A percentile compares a stretch with the other conserved stretches of the same genome.
Evolutionary conservation across 1,284 basidiomycete species (phyloP).

Genomic region (Sanghuangporus baumii): DNA sequence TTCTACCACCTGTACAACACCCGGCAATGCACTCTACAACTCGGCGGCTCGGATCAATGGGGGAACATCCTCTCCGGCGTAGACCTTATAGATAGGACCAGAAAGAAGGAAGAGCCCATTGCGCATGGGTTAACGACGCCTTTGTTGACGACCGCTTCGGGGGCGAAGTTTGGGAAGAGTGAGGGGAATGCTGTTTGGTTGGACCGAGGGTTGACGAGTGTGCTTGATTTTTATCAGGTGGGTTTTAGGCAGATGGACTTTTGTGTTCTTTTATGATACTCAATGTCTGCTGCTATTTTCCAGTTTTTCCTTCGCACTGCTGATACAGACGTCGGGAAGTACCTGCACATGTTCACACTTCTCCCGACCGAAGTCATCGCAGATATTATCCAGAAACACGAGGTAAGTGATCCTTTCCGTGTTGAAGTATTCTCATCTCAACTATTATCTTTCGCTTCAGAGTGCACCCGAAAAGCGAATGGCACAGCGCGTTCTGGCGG

Average conservation of each 20-base stretch:
- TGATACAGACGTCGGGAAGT: conserved; percentile 80
- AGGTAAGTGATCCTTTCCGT: conserved; percentile 33
- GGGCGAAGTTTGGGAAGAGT: conserved; percentile 97
- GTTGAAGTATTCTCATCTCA: no score
- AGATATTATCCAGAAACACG: conserved; percentile 54
- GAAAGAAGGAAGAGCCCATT: conserved; percentile 20
- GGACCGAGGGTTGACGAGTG: conserved; percentile 67
- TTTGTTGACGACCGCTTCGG: conserved; percentile 83
- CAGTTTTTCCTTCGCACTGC: conserved; percentile 87
- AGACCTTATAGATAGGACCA: conserved; percentile 71
- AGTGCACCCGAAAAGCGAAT: conserved; percentile 49
- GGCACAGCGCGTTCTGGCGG: conserved; percentile 79
- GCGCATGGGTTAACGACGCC: conserved; percentile 83
- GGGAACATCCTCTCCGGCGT: conserved; percentile 96
- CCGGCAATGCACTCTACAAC: conserved; percentile 76
- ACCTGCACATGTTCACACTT: conserved; percentile 83
- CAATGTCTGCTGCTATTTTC: not conserved
- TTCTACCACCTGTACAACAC: conserved; percentile 75
- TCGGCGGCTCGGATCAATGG: conserved; percentile 98
- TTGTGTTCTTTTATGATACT: not conserved
- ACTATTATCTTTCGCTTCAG: no score
- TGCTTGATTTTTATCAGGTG: conserved; percentile 92
- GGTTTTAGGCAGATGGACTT: conserved; percentile 18
- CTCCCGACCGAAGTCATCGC: conserved; percentile 58
- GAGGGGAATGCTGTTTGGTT: conserved; percentile 96